A percentile compares a stretch with the other conserved stretches of the same genome.
These are phyloP conservation scores for Microcos paniculata DNA, from an alignment of 345 rosid genomes.

Conservation along the genomic window DNA sequence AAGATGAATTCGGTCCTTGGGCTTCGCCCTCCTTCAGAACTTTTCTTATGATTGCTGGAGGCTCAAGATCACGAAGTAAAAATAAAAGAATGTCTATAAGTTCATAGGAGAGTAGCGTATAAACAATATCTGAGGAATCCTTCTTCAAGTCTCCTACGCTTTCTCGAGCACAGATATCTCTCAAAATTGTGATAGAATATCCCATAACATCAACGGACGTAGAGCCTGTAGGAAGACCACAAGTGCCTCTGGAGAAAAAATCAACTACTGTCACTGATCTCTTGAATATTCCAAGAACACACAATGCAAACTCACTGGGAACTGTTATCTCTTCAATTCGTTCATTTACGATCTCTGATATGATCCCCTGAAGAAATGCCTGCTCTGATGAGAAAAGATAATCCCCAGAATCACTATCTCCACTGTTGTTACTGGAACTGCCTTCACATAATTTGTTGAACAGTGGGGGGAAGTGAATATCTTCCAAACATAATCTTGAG, in stretches of 20 bases:
- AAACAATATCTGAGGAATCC: conserved; percentile 32
- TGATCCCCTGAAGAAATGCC: conserved; percentile 52
- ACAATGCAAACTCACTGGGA: conserved; percentile 32
- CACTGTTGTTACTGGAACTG: conserved; percentile 17
- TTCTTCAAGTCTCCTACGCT: conserved; percentile 25
- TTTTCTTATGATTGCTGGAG: conserved; percentile 59
- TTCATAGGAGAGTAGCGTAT: conserved; percentile 46
- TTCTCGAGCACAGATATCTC: conserved; percentile 59
- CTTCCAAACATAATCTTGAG: conserved; percentile 65
- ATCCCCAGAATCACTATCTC: conserved; percentile 8
- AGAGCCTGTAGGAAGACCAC: conserved; percentile 64
- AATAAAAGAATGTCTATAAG: conserved; percentile 44
- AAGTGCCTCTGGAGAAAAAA: conserved; percentile 33
- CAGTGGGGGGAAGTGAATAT: conserved; percentile 41
- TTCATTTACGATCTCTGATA: conserved; percentile 61
- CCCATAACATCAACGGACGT: conserved; percentile 52
- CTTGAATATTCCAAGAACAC: conserved; percentile 39
- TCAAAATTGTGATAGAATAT: conserved; percentile 54
- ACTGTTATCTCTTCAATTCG: conserved; percentile 38
- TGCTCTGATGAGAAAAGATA: conserved; percentile 51
- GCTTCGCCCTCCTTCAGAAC: conserved; percentile 37
- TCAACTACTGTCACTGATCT: conserved; percentile 39
- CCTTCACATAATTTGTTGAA: conserved; percentile 35
- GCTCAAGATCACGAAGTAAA: conserved; percentile 64
- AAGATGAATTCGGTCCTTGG: conserved; percentile 17